Base-by-base conservation (phyloP, 768 basidiomycete species). In the Hebeloma cylindrosporum region DNA sequence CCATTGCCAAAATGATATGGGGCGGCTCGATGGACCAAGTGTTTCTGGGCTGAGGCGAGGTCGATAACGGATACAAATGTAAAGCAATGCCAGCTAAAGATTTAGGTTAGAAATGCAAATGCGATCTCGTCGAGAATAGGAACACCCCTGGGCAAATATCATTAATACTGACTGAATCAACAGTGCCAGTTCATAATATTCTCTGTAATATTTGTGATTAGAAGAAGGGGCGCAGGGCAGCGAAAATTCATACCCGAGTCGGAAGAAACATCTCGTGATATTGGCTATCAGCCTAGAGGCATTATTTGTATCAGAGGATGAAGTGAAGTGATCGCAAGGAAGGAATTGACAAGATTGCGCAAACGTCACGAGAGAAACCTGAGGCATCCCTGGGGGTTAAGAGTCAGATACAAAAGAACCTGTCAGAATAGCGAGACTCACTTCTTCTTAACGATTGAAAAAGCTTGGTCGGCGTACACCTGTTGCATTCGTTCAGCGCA, bases 201-300 rank as follows among this genome's bases (percentile, higher is more conserved):
- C 71, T 43, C 75, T 79, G 51, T 7, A 14, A n/a, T 35, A 17
- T 45, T 27, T 45, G 47, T 51, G 13, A 51, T 27, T 17, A 11
- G 18, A 27, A 13, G 7, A 22, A 30, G 7, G 42, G 18, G 11
- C 27, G 18, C 20, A 31, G 5, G 9, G 30, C 14, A 3, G 9
- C 21, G 33, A 35, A 51, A n/a, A n/a, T n/a, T n/a, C 66, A 21
- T 51, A 76, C 73, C 90, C 90, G 26, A 93, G 67, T 90, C 90
- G 93, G 67, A 92, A 93, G 72, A 91, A 93, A 63, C 90, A 93
- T 58, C 90, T 76, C 18, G 85, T 85, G 41, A 92, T 89, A 63
- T 93, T 93, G 38, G 89, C 88, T 47, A 88, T 72, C 23, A 91
- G 71, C 54, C 88, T 89, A 51, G 14, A 41, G n/a, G n/a, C n/a